phyloP scores from a whole-genome alignment of 345 rosid genomes.

The Citrus unshiu region DNA sequence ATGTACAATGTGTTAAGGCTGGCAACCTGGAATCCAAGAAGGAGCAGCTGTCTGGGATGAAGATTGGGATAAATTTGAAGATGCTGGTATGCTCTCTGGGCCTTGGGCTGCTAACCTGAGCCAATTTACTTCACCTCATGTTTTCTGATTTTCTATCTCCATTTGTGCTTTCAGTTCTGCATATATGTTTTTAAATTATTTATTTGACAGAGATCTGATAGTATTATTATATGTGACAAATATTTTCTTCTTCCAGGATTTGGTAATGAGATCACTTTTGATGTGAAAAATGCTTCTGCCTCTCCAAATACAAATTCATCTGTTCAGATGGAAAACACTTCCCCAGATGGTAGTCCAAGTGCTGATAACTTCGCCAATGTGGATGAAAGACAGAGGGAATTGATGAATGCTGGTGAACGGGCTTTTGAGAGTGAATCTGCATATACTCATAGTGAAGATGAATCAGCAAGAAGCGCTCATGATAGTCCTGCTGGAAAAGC shows the following conservation, averaged over 20 bases:
- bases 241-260: constrained; percentile 56
- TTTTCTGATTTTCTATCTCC: not conserved
- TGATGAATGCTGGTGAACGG: constrained; percentile 44
- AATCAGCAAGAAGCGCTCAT: constrained; percentile 74
- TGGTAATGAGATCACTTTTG: constrained; percentile 69
- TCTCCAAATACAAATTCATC: constrained; percentile 36
- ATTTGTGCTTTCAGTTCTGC: constrained; percentile 3
- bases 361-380: constrained; percentile 48
- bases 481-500: constrained; percentile 68
- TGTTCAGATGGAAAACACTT: constrained; percentile 44
- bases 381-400: constrained; percentile 42
- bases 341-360: constrained; percentile 47
- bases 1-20: constrained; percentile 51
- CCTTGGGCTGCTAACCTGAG: not conserved
- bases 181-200: not conserved
- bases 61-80: constrained; percentile 99
- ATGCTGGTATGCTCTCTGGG: constrained; percentile 55
- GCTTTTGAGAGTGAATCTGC: constrained; percentile 57
- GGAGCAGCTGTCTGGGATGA: constrained; percentile 92
- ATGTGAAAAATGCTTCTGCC: constrained; percentile 33
- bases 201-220: constrained; percentile 9
- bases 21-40: constrained; percentile 97
- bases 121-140: not conserved
- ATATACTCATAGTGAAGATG: constrained; percentile 74
- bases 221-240: constrained; percentile 8